These are phyloP conservation scores for Fusarium graminum DNA, from an alignment of 2,329 filamentous ascomycete genomes.

Conservation along the genomic window DNA sequence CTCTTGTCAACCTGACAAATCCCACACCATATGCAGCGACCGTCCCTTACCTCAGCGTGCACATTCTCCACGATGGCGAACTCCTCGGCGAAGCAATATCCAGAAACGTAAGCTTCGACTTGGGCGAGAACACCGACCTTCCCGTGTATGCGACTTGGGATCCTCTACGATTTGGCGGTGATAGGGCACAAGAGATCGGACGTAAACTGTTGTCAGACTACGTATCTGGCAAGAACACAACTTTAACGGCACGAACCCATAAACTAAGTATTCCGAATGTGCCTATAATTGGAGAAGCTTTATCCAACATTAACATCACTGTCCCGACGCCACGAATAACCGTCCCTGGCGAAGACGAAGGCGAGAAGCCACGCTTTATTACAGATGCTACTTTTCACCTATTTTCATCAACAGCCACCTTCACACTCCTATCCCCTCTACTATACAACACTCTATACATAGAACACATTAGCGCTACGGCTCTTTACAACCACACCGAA, in stretches of 20 bases:
- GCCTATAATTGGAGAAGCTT: constrained; percentile 77
- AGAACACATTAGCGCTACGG: constrained; percentile 84
- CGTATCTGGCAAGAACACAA: constrained; percentile 88
- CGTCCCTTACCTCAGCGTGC: constrained; percentile 84
- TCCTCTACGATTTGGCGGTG: constrained; percentile 72
- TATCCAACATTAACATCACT: constrained; percentile 79
- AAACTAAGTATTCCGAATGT: constrained; percentile 78
- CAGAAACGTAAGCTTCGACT: constrained; percentile 70
- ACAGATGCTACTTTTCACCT: constrained; percentile 88
- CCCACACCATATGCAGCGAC: constrained; percentile 86
- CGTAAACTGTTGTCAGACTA: constrained; percentile 85
- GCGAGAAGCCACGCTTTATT: constrained; percentile 74
- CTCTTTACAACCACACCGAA: constrained; percentile 85
- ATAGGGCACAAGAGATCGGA: constrained; percentile 71
- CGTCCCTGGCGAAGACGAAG: constrained; percentile 62
- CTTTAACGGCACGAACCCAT: constrained; percentile 79
- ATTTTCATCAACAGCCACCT: constrained; percentile 86
- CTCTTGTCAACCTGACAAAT: constrained; percentile 86
- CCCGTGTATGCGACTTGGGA: constrained; percentile 79
- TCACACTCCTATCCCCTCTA: constrained; percentile 85
- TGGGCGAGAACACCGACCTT: constrained; percentile 80
- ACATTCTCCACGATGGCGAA: constrained; percentile 79
- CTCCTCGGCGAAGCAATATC: constrained; percentile 81
- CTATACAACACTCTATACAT: constrained; percentile 79
- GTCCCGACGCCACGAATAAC: constrained; percentile 77